Evolutionary conservation across 352 stramenopile species (phyloP), one percentile per base, ranked within the genome.

Genomic region (Phytophthora tentaculata): DNA sequence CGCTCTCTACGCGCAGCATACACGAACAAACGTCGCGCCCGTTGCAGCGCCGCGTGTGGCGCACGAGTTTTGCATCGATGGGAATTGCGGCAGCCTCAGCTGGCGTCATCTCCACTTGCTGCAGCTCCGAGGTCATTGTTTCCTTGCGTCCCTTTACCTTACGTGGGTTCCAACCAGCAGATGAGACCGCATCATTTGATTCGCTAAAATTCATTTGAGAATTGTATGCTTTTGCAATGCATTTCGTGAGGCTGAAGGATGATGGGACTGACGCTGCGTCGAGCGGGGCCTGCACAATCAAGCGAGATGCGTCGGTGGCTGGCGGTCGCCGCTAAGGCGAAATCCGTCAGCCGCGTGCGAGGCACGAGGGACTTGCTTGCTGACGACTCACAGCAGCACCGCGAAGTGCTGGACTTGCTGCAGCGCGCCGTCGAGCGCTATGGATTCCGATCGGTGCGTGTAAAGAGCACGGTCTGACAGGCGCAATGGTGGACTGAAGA

Each of bases 351-450:
- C 12, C 83, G 86, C 16, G 89, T 96, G 19, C 80, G 89, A 28
- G 89, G 89, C 14, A 96, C 84, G 13, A 77, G 88, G 26, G 89
- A 96, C 28, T 52, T 95, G 56, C 72, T 92, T 50, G 70, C 76
- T 0, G 74, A 90, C 3, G 86, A 92, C 17, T 74, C 81, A 1
- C 76, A 91, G 73, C 74, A 78, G 59, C 84, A 95, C 32, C 77
- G 81, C 32, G 73, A 74, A n/a, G 84, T 95, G 43, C 66, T 92
- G 14, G 63, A 73, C 6, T 50, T 74, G 22, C 73, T 96, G 56
- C 74, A 92, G 60, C 54, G 75, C 4, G 84, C 78, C 0, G 86
- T 91, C 4, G 58, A 77, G 41, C 73, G 84, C 61, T 95, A 95
- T 50, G 89, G 89, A 14, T 96, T 95, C 63, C 81, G 79, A 52